Evolutionary conservation across 176 grass and related monocot genomes (phyloP).

Genomic region (Tillandsia leiboldiana): DNA sequence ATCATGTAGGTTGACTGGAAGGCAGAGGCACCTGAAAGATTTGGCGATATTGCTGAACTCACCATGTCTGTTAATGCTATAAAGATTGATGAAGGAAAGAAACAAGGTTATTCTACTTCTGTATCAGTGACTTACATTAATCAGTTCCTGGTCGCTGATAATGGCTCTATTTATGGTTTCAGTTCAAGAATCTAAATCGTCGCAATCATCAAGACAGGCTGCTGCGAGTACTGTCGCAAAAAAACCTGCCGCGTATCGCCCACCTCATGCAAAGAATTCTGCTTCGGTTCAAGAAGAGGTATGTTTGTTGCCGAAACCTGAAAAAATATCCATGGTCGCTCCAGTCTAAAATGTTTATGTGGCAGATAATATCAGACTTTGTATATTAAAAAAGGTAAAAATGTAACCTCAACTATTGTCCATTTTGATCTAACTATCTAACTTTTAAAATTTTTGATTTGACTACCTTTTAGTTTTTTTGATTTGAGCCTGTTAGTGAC

Average conservation of each 20-base stretch:
- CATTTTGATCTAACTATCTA: too few relatives aligned
- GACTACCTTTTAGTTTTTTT: too few relatives aligned
- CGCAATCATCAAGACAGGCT: slow-evolving; percentile 53
- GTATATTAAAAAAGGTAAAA: too few relatives aligned
- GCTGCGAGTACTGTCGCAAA: slow-evolving; percentile 25
- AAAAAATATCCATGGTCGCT: neutral
- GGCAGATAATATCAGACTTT: too few relatives aligned
- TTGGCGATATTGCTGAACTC: slow-evolving; percentile 70
- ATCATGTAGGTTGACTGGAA: slow-evolving; percentile 71
- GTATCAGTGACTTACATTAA: slow-evolving; percentile 19
- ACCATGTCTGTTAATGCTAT: slow-evolving; percentile 45
- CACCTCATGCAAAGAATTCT: slow-evolving; percentile 73
- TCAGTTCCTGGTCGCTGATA: slow-evolving; percentile 17
- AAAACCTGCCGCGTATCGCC: slow-evolving; percentile 76
- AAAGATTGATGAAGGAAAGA: slow-evolving; percentile 80
- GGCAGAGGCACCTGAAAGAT: slow-evolving; percentile 73
- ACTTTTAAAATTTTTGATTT: too few relatives aligned
- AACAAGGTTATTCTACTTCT: slow-evolving; percentile 46
- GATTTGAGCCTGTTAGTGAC: too few relatives aligned
- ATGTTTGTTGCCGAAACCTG: slow-evolving; percentile 3
- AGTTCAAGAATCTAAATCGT: slow-evolving; percentile 62
- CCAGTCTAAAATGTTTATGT: too few relatives aligned
- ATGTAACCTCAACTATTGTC: too few relatives aligned
- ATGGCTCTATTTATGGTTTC: slow-evolving; percentile 25
- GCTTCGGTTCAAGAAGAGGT: slow-evolving; percentile 76